A percentile compares a stretch with the other conserved stretches of the same genome.
Evolutionary conservation across 805 yeast species (phyloP).

Genomic region (Saturnispora kantuleensis): DNA sequence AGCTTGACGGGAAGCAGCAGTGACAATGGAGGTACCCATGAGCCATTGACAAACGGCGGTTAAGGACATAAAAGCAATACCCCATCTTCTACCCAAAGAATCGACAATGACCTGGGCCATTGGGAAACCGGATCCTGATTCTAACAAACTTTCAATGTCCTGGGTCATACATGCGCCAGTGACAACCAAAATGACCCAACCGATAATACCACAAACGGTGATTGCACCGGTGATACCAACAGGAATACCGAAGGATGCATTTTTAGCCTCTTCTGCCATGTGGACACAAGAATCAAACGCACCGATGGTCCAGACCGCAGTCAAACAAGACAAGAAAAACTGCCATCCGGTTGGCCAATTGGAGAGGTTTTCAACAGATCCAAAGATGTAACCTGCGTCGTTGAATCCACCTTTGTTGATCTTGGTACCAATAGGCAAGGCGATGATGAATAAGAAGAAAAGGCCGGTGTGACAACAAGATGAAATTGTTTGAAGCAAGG

Average conservation of each 20-base stretch:
- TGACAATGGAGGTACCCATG: slow-evolving; percentile 52
- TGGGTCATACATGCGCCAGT: slow-evolving; percentile 43
- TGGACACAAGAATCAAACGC: slow-evolving; percentile 64
- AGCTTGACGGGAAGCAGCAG: slow-evolving; percentile 59
- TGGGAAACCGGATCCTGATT: slow-evolving; percentile 43
- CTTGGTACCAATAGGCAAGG: slow-evolving; percentile 51
- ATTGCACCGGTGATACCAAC: slow-evolving; percentile 53
- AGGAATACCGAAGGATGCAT: slow-evolving; percentile 53
- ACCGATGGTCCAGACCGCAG: slow-evolving; percentile 65
- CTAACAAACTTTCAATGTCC: slow-evolving; percentile 32
- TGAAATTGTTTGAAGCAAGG: slow-evolving; percentile 49
- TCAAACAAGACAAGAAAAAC: slow-evolving; percentile 36
- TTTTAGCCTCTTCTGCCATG: slow-evolving; percentile 58
- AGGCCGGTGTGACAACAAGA: slow-evolving; percentile 42
- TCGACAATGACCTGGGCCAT: slow-evolving; percentile 54
- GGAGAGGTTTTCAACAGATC: slow-evolving; percentile 36
- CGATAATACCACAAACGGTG: slow-evolving; percentile 44
- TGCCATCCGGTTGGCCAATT: slow-evolving; percentile 53
- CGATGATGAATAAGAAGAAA: slow-evolving; percentile 45
- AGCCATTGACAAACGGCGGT: slow-evolving; percentile 51
- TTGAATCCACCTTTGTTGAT: slow-evolving; percentile 29
- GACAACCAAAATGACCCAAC: slow-evolving; percentile 44
- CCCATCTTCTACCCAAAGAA: slow-evolving; percentile 53
- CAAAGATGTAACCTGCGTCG: slow-evolving; percentile 43
- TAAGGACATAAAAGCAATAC: slow-evolving; percentile 49